phyloP scores from a whole-genome alignment of 331 rosid genomes.

The Spiraea crenata region DNA sequence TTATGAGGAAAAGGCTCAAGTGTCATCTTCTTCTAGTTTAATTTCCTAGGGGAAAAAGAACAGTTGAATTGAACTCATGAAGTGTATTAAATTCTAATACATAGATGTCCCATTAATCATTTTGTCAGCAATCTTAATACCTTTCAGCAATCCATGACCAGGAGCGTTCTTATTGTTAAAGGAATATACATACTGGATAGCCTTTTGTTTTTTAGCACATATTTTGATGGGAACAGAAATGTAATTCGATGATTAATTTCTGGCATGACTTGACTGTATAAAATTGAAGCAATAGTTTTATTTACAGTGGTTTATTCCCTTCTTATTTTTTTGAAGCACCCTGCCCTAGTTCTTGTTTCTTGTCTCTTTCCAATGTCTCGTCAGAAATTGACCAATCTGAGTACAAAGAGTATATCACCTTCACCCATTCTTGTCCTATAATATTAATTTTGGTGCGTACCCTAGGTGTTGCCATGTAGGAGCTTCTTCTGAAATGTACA shows the following conservation, averaged over 20 bases:
- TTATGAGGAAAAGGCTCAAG: slow-evolving; percentile 5
- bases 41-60: neutral
- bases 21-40: slow-evolving; percentile 3
- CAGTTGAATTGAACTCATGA: neutral
- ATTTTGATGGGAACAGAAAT: neutral
- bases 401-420: neutral
- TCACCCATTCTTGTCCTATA: neutral
- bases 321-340: neutral
- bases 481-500: neutral
- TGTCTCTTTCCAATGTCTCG: neutral
- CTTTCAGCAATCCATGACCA: neutral
- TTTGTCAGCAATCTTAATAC: neutral
- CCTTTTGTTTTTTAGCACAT: neutral
- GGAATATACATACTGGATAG: neutral
- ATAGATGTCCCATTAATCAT: neutral
- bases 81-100: neutral
- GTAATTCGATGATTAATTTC: neutral
- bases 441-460: neutral
- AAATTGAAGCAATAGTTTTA: neutral
- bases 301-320: neutral
- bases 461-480: neutral
- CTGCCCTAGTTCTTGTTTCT: neutral
- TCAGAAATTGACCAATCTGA: neutral
- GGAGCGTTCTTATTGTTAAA: neutral
- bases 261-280: neutral